Evolutionary conservation across 2,329 filamentous ascomycete genomes (phyloP).

Genomic region (Eutypella sp.): DNA sequence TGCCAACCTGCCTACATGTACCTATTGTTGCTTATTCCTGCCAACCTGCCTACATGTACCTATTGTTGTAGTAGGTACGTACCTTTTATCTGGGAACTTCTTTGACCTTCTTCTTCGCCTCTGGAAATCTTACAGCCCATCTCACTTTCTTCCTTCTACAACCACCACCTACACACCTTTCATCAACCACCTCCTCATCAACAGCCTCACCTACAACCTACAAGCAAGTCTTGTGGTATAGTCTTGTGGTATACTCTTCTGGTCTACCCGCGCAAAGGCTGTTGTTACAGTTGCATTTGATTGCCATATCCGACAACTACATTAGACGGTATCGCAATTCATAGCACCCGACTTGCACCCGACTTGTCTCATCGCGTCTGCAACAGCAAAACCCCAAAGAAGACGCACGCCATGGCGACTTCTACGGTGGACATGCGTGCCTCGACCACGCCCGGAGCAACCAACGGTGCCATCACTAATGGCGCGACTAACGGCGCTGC

Average conservation of each 20-base stretch:
- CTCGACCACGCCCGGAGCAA: constrained; percentile 23
- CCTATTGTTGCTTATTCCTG: no score
- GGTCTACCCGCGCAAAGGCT: no score
- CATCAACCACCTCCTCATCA: no score
- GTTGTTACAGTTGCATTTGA: no score
- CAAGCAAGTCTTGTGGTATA: no score
- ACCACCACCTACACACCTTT: not conserved
- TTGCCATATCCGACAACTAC: no score
- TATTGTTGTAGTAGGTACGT: not conserved
- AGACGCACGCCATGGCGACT: constrained; percentile 2
- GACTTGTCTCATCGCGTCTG: no score
- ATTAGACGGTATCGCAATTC: not conserved
- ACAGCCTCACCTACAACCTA: no score
- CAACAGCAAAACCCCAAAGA: no score
- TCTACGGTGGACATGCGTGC: constrained; percentile 31
- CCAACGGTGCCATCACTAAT: constrained; percentile 17
- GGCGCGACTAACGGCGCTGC: no score
- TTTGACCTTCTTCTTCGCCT: not conserved
- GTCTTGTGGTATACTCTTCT: no score
- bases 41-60: not conserved
- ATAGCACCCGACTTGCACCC: no score
- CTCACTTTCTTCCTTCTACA: not conserved
- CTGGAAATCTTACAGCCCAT: not conserved
- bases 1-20: not conserved
- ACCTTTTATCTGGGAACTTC: not conserved